Conservation (phyloP, 768 basidiomycete genomes). For the Tephrocybe sp. region DNA sequence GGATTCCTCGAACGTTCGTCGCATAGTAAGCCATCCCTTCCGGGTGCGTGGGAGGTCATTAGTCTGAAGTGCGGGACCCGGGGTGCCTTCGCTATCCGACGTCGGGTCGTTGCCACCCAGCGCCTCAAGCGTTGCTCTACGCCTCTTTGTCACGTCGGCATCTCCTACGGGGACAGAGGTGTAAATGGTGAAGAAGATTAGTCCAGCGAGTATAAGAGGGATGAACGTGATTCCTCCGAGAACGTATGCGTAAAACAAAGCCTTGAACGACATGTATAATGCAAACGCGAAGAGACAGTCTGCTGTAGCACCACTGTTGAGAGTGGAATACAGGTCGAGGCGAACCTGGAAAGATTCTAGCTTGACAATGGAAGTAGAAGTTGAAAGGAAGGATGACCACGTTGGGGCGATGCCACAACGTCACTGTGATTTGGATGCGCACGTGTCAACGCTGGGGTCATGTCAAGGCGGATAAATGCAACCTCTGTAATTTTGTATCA, state of each 20-base stretch:
- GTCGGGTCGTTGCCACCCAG: conserved; percentile 22
- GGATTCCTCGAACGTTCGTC: conserved; percentile 74
- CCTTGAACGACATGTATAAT: conserved; percentile 60
- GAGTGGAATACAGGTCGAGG: neutral
- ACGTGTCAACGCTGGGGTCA: conserved; percentile 6
- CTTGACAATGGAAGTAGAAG: neutral
- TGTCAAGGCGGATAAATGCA: too few relatives aligned
- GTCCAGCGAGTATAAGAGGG: conserved; percentile 64
- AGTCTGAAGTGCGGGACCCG: conserved; percentile 25
- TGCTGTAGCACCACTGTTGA: conserved; percentile 5
- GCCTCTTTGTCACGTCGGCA: conserved; percentile 42
- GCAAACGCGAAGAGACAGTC: neutral
- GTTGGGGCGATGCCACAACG: conserved; percentile 6
- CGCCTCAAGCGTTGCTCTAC: conserved; percentile 30
- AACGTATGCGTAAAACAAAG: conserved; percentile 81
- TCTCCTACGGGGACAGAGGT: conserved; percentile 82
- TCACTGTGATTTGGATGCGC: conserved; percentile 1
- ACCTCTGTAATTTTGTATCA: too few relatives aligned
- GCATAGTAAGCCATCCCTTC: conserved; percentile 83
- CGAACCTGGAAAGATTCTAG: neutral
- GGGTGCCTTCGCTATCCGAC: conserved; percentile 27
- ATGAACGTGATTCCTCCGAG: conserved; percentile 90
- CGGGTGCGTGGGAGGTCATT: conserved; percentile 66
- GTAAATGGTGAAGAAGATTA: conserved; percentile 69
- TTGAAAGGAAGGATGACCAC: neutral